Conservation (phyloP, 164 flowering plant genomes). For the Brasenia schreberi region DNA sequence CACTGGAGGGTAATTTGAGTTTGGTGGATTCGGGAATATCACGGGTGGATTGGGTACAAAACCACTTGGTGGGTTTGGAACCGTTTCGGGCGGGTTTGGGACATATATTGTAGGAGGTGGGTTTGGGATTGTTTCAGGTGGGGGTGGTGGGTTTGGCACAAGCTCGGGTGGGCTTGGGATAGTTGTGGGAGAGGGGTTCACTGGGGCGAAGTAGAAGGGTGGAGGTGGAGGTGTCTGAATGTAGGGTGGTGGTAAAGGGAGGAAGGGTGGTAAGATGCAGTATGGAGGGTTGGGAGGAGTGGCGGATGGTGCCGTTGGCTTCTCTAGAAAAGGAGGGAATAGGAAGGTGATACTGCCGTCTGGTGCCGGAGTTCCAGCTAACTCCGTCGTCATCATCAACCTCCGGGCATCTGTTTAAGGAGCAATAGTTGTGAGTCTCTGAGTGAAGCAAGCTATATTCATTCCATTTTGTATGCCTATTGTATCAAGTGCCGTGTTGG, state of each 20-base stretch:
- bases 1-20: constrained; percentile 23
- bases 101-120: constrained; percentile 7
- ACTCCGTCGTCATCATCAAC: too few relatives aligned
- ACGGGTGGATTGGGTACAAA: constrained; percentile 21
- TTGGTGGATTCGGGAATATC: constrained; percentile 27
- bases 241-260: constrained; percentile 21
- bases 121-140: too few relatives aligned
- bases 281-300: constrained; percentile 43
- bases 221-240: constrained; percentile 23
- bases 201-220: constrained; percentile 14
- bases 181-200: constrained; percentile 7
- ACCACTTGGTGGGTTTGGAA: constrained; percentile 25
- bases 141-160: constrained; percentile 8
- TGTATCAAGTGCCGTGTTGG: too few relatives aligned
- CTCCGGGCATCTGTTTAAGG: too few relatives aligned
- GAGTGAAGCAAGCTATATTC: too few relatives aligned
- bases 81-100: neutral
- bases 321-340: constrained; percentile 43
- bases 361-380: too few relatives aligned
- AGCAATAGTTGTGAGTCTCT: too few relatives aligned
- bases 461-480: too few relatives aligned
- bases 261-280: constrained; percentile 38
- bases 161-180: constrained; percentile 16
- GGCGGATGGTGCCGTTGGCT: constrained; percentile 16
- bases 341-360: constrained; percentile 15